phyloP scores from a whole-genome alignment of 2,329 filamentous ascomycete genomes.

The Colletotrichum musicola region DNA sequence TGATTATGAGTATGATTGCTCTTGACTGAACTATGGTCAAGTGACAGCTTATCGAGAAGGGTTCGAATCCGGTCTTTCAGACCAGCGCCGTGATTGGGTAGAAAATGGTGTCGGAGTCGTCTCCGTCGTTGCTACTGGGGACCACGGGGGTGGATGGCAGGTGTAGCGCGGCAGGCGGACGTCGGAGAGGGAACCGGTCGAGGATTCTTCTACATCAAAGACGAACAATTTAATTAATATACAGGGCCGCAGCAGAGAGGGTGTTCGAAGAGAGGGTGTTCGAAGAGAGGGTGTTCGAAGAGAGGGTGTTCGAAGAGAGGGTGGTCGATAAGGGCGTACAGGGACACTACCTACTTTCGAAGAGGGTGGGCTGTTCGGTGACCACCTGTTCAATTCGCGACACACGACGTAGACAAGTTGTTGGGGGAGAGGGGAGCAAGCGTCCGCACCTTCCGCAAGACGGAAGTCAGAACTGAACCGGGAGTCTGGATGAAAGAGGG shows the following conservation, averaged over 20 bases:
- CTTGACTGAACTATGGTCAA: slow-evolving; percentile 18
- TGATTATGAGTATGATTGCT: background rate
- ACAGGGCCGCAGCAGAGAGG: slow-evolving; percentile 7
- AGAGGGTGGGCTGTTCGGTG: slow-evolving; percentile 14
- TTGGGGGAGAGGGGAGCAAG: slow-evolving; percentile 10
- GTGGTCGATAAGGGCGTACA: slow-evolving; percentile 16
- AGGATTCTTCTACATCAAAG: slow-evolving; percentile 16
- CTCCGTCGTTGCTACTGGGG: slow-evolving; percentile 21
- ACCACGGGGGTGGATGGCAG: slow-evolving; percentile 12
- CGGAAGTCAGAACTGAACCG: slow-evolving; percentile 15
- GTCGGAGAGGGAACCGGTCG: slow-evolving; percentile 3
- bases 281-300: too few relatives aligned
- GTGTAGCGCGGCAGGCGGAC: slow-evolving; percentile 32
- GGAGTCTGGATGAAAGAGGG: background rate
- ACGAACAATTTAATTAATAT: slow-evolving; percentile 29
- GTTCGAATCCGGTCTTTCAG: slow-evolving; percentile 13
- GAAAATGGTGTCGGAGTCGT: slow-evolving; percentile 9
- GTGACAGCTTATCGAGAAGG: slow-evolving; percentile 23
- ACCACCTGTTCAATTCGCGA: slow-evolving; percentile 31
- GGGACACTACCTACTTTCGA: background rate
- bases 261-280: too few relatives aligned
- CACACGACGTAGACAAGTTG: slow-evolving; percentile 8
- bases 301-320: too few relatives aligned
- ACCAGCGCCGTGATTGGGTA: slow-evolving; percentile 14
- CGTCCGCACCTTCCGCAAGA: slow-evolving; percentile 39